Evolutionary conservation across 495 filamentous ascomycete genomes (phyloP).

Genomic region (Aspergillus ostianus): DNA sequence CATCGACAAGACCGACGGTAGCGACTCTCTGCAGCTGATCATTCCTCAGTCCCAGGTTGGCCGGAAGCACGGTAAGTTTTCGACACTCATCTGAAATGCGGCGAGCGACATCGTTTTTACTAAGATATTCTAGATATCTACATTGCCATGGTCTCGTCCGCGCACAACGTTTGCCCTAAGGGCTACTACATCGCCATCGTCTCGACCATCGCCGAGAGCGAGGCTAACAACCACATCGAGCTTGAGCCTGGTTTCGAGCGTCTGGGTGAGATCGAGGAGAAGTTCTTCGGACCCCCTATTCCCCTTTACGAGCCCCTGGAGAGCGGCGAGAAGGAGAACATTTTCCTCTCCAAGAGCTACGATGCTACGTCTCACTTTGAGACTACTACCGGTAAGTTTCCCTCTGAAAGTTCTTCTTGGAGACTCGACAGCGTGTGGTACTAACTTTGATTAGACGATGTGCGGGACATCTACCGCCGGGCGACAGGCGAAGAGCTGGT

Average conservation of each 20-base stretch:
- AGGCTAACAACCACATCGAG: slow-evolving; percentile 92
- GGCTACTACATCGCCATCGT: slow-evolving; percentile 99
- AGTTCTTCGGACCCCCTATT: slow-evolving; percentile 90
- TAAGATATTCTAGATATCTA: slow-evolving; percentile 75
- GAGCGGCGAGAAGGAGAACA: slow-evolving; percentile 80
- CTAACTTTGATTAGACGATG: slow-evolving; percentile 61
- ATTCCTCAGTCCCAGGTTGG: slow-evolving; percentile 97
- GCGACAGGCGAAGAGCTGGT: slow-evolving; percentile 86
- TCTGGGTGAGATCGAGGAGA: slow-evolving; percentile 92
- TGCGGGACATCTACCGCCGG: slow-evolving; percentile 88
- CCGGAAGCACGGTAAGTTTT: slow-evolving; percentile 76
- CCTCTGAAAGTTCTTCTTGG: neutral
- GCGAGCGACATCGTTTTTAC: slow-evolving; percentile 7
- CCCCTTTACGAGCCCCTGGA: slow-evolving; percentile 91
- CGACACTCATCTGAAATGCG: neutral
- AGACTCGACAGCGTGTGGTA: neutral
- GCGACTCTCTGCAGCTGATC: slow-evolving; percentile 92
- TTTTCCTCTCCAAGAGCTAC: slow-evolving; percentile 98
- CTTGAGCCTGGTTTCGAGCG: slow-evolving; percentile 91
- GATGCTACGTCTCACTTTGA: slow-evolving; percentile 98
- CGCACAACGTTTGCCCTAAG: slow-evolving; percentile 98
- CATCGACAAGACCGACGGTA: slow-evolving; percentile 79
- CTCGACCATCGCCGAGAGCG: slow-evolving; percentile 90
- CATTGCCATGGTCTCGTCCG: slow-evolving; percentile 91
- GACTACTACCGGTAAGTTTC: slow-evolving; percentile 66